Base-by-base conservation (phyloP, 257 asterid genomes). In the Solanum okadae region DNA sequence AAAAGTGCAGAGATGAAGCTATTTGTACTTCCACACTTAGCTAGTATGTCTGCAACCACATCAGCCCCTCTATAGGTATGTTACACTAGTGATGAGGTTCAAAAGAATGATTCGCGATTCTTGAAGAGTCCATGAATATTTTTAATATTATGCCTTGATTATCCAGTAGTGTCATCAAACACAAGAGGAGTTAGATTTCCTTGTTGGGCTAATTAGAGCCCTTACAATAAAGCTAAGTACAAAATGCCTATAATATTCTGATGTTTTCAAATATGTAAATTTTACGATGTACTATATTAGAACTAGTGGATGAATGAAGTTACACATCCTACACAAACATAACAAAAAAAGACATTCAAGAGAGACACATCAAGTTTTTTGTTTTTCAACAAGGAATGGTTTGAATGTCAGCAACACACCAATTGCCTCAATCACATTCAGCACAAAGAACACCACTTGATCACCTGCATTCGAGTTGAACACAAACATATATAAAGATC, bases 371-470 rank as follows among this genome's bases (percentile, higher is more conserved):
- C 8, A 72, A 70, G 44, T 33, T 4, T 46, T 20, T 40, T 86
- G 71, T 9, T 40, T 52, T 84, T 68, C 73, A 86, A 82, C 87
- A 63, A 91, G 84, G 52, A 89, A 91, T 67, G 91, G 93, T 88
- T 84, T 91, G 90, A 89, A 89, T 71, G 93, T 91, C 33, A 68
- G 5, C 87, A 89, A 27, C 22, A 89, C 90, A 56, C 91, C 93
- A 76, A 91, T 25, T 83, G 91, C 90, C 86, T 86, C 91, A 6
- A 91, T n/a, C 16, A 87, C 86, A 83, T 91, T 91, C 89, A 91
- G 88, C 78, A 88, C 82, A 91, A 91, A 91, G 89, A 91, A 91
- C n/a, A 91, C 93, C 65, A 91, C 77, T 38, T 87, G 90, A 40
- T 83, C 88, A 56, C 93, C 93, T 91, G 88, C 61, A 81, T 86